Conservation (phyloP, 352 stramenopile genomes). For the Discostella stelligera region DNA sequence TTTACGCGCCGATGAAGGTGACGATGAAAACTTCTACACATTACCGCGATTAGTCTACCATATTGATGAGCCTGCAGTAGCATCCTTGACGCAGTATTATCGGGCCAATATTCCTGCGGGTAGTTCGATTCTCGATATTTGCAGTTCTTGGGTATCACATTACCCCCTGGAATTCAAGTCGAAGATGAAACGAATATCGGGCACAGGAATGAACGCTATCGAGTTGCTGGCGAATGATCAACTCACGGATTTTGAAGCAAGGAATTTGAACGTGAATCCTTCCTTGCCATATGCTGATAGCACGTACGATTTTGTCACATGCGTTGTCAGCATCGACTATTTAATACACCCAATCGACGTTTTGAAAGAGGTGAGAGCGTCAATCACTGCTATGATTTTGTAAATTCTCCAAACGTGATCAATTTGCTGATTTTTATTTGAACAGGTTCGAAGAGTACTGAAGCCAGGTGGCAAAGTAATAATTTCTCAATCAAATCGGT, state of each 20-base stretch:
- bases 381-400: constrained; percentile 7
- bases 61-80: constrained; percentile 85
- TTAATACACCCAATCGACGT: constrained; percentile 84
- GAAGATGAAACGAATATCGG: constrained; percentile 75
- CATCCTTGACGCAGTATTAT: constrained; percentile 86
- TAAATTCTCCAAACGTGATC: neutral
- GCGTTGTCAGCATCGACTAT: constrained; percentile 88
- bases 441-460: constrained; percentile 74
- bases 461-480: constrained; percentile 84
- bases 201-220: constrained; percentile 77
- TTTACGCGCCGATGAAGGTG: constrained; percentile 76
- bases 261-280: constrained; percentile 75
- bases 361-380: constrained; percentile 78
- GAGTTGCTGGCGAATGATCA: constrained; percentile 82
- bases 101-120: constrained; percentile 68
- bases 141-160: constrained; percentile 85
- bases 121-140: constrained; percentile 85
- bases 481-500: constrained; percentile 85
- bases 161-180: constrained; percentile 76
- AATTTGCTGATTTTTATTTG: neutral
- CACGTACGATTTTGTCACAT: constrained; percentile 86
- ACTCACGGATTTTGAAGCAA: constrained; percentile 72
- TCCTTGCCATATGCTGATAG: constrained; percentile 79
- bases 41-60: constrained; percentile 84
- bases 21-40: constrained; percentile 85